phyloP scores from a whole-genome alignment of 1,284 basidiomycete genomes.

The Trichosporon sp. region DNA sequence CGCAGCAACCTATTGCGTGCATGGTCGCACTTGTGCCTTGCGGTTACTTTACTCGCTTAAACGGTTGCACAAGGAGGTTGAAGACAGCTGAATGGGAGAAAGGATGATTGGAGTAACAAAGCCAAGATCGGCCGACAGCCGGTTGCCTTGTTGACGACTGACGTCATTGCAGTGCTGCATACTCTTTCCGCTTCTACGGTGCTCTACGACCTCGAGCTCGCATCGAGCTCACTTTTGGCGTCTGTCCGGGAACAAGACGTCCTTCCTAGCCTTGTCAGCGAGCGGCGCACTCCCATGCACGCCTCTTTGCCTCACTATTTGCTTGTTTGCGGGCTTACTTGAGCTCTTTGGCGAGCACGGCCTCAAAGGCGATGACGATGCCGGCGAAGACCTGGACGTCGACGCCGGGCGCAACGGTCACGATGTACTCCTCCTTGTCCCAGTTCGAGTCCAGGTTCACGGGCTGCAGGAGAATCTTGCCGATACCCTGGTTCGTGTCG shows the following conservation, averaged over 20 bases:
- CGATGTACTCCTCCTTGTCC: conserved; percentile 6
- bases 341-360: conserved; percentile 1
- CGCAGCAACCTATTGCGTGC: background rate
- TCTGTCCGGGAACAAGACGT: background rate
- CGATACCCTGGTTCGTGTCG: conserved; percentile 9
- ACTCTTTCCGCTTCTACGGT: background rate
- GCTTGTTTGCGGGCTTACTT: background rate
- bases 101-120: background rate
- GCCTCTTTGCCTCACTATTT: background rate
- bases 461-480: background rate
- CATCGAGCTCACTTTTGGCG: background rate
- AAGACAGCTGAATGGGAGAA: no score
- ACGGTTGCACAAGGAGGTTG: background rate
- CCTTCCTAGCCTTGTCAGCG: background rate
- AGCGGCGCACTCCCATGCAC: background rate
- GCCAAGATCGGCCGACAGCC: background rate
- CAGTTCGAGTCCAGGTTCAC: background rate
- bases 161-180: background rate
- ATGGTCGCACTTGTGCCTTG: no score
- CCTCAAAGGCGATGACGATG: conserved; percentile 7
- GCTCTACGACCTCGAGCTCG: background rate
- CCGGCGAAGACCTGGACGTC: conserved; percentile 11
- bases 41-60: background rate
- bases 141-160: background rate
- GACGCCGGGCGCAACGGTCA: conserved; percentile 4